These are phyloP conservation scores for Prunus padus DNA, from an alignment of 306 rosid species.

Conservation along the genomic window DNA sequence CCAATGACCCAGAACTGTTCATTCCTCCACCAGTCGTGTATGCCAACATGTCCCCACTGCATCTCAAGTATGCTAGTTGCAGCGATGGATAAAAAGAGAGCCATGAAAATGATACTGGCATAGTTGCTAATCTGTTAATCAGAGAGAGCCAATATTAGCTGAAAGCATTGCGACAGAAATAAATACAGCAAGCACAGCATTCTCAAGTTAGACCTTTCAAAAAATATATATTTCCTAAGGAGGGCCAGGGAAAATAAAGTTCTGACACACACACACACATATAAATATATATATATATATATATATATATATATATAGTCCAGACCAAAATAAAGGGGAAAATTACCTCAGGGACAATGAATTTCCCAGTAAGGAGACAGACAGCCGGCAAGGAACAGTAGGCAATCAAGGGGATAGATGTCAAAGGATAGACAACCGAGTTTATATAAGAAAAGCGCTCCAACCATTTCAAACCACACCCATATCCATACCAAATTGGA, in stretches of 20 bases:
- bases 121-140: constrained; percentile 81
- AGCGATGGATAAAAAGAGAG: constrained; percentile 82
- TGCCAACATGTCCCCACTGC: constrained; percentile 96
- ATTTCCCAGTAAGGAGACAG: constrained; percentile 88
- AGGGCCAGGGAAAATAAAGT: not conserved
- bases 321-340: not conserved
- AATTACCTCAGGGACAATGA: constrained; percentile 83
- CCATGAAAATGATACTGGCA: constrained; percentile 79
- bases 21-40: constrained; percentile 96
- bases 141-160: constrained; percentile 19
- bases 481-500: constrained; percentile 92
- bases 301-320: not conserved
- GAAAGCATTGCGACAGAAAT: not conserved
- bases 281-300: too few species aligned
- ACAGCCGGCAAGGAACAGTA: constrained; percentile 88
- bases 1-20: constrained; percentile 98
- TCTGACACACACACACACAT: not conserved
- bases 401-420: constrained; percentile 75
- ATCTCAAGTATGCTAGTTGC: constrained; percentile 82
- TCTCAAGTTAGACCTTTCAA: not conserved
- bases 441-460: constrained; percentile 92
- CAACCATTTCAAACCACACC: constrained; percentile 79
- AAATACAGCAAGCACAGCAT: not conserved
- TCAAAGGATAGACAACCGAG: constrained; percentile 87
- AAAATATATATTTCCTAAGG: not conserved